phyloP scores from a whole-genome alignment of 441 rosid species.

The Dalechampia spathulata region DNA sequence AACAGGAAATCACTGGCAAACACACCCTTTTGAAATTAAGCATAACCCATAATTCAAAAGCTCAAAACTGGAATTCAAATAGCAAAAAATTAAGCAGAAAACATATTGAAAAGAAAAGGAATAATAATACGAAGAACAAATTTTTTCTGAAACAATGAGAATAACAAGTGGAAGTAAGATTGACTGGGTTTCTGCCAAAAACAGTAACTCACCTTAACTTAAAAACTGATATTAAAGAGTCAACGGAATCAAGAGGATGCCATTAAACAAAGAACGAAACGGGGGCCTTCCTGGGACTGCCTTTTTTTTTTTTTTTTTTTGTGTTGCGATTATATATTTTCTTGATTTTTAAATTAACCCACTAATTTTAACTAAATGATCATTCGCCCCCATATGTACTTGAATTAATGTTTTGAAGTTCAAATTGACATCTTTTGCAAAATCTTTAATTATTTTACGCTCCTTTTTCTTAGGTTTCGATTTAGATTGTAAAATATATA shows the following conservation, averaged over 20 bases:
- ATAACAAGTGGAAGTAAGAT: background rate
- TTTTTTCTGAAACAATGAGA: too few species aligned
- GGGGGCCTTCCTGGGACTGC: background rate
- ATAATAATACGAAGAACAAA: too few species aligned
- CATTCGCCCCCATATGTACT: background rate
- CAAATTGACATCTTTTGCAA: too few species aligned
- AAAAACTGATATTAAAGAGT: too few species aligned
- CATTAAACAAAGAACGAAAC: background rate
- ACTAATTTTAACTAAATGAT: background rate
- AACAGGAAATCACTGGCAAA: background rate
- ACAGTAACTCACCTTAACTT: background rate
- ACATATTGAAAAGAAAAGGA: background rate
- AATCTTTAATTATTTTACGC: too few species aligned
- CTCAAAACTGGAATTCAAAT: background rate
- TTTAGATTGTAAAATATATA: too few species aligned
- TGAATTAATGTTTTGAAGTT: too few species aligned
- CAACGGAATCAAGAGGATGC: background rate
- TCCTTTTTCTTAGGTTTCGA: too few species aligned
- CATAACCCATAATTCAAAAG: background rate
- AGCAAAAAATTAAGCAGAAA: background rate
- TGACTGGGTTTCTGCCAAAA: background rate
- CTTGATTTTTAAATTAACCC: background rate
- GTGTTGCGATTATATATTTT: background rate
- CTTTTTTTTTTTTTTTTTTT: too few species aligned
- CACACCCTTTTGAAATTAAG: background rate